These are phyloP conservation scores for Pseudogymnoascus sp. DNA, from an alignment of 2,329 filamentous ascomycete genomes.

Conservation along the genomic window DNA sequence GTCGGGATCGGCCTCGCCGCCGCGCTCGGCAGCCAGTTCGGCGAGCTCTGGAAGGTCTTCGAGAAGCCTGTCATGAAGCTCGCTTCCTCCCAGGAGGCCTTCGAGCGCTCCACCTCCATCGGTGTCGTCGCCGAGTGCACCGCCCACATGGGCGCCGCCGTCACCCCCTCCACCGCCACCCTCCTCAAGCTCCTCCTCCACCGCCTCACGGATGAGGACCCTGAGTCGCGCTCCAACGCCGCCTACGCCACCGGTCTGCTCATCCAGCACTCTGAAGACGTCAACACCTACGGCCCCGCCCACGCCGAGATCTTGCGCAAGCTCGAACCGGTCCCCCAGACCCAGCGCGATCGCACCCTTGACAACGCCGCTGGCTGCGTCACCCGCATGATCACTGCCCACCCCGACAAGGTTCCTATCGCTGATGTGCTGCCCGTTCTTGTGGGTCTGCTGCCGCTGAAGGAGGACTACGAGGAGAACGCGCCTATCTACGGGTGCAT, in stretches of 20 bases:
- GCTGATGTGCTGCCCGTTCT: constrained; percentile 75
- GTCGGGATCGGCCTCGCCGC: constrained; percentile 78
- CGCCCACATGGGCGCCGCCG: constrained; percentile 72
- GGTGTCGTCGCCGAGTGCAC: constrained; percentile 89
- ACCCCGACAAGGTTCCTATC: constrained; percentile 76
- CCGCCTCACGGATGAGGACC: constrained; percentile 81
- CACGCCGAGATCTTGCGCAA: constrained; percentile 75
- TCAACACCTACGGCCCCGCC: constrained; percentile 61
- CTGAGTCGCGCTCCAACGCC: constrained; percentile 90
- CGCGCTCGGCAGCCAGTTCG: constrained; percentile 74
- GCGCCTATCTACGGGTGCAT: constrained; percentile 89
- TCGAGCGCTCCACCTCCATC: constrained; percentile 83
- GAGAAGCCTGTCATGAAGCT: constrained; percentile 88
- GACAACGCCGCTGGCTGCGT: constrained; percentile 93
- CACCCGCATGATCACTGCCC: constrained; percentile 82
- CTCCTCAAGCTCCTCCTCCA: constrained; percentile 78
- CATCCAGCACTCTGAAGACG: constrained; percentile 71
- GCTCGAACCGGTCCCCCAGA: constrained; percentile 76
- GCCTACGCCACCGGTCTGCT: constrained; percentile 86
- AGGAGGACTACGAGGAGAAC: constrained; percentile 95
- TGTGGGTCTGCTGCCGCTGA: constrained; percentile 72
- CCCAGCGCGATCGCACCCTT: constrained; percentile 71
- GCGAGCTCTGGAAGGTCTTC: constrained; percentile 90
- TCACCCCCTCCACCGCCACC: constrained; percentile 71
- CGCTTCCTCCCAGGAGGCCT: constrained; percentile 74